Conservation (phyloP, 306 rosid species). For the Cucurbita argyrosperma region DNA sequence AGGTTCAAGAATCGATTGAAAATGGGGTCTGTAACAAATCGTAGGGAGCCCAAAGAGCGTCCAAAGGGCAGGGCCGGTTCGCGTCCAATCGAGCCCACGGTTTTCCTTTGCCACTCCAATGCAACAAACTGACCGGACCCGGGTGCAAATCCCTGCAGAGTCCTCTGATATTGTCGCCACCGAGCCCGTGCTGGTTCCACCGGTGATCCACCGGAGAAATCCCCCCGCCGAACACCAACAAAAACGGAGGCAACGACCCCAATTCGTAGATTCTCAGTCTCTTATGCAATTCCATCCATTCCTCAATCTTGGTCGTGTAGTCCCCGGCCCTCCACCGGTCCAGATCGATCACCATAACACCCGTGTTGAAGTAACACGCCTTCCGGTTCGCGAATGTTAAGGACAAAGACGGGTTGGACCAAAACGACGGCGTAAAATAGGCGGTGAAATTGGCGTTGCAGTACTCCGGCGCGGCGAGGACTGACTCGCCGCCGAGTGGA, state of each 20-base stretch:
- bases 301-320: constrained; percentile 53
- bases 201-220: constrained; percentile 57
- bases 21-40: constrained; percentile 64
- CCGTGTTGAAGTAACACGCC: constrained; percentile 80
- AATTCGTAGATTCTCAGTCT: constrained; percentile 56
- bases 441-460: constrained; percentile 82
- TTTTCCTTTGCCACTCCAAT: constrained; percentile 94
- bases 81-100: constrained; percentile 86
- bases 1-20: constrained; percentile 38
- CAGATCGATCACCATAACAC: constrained; percentile 86
- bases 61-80: constrained; percentile 72
- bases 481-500: constrained; percentile 15
- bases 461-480: constrained; percentile 77
- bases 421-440: constrained; percentile 53
- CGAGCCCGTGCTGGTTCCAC: constrained; percentile 91
- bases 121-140: constrained; percentile 75
- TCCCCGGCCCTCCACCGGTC: constrained; percentile 64
- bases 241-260: constrained; percentile 71
- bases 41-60: constrained; percentile 91
- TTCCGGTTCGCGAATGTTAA: constrained; percentile 39
- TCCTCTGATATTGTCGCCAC: constrained; percentile 68
- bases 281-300: constrained; percentile 89
- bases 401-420: constrained; percentile 73
- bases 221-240: constrained; percentile 60
- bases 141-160: constrained; percentile 72